phyloP scores from a whole-genome alignment of 108 stramenopile species.

The Aureococcus anophagefferens region DNA sequence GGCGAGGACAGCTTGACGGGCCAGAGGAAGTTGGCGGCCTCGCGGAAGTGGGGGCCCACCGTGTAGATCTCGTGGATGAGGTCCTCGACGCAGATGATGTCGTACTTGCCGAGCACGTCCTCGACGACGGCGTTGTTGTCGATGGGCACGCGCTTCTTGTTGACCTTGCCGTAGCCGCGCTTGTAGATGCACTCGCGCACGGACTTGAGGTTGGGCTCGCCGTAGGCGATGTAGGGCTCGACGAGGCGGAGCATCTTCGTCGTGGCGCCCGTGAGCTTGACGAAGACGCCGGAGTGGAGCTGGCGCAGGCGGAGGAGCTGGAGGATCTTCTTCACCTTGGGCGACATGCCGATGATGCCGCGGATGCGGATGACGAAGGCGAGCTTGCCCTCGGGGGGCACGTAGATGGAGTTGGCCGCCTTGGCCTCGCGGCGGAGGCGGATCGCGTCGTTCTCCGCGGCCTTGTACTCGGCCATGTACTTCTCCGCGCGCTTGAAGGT shows the following conservation, averaged over 20 bases:
- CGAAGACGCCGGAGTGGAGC: conserved; percentile 98
- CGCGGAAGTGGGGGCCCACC: conserved; percentile 96
- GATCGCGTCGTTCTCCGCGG: conserved; percentile 66
- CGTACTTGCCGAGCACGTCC: conserved; percentile 66
- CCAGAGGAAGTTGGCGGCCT: conserved; percentile 99
- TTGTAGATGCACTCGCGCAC: conserved; percentile 94
- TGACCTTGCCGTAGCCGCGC: conserved; percentile 98
- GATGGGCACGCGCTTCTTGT: conserved; percentile 92
- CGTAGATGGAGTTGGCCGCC: conserved; percentile 85
- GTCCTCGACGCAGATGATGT: conserved; percentile 81
- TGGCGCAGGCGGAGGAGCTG: conserved; percentile 98
- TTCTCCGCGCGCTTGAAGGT: conserved; percentile 72
- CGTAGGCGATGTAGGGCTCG: conserved; percentile 97
- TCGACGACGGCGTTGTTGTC: conserved; percentile 85
- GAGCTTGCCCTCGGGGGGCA: conserved; percentile 91
- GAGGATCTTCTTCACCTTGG: conserved; percentile 99
- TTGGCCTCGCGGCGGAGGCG: conserved; percentile 93
- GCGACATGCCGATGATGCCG: conserved; percentile 98
- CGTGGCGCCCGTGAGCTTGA: conserved; percentile 96
- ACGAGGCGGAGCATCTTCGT: conserved; percentile 97
- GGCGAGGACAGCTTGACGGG: conserved; percentile 98
- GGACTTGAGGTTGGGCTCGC: conserved; percentile 88
- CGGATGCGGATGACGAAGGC: conserved; percentile 93
- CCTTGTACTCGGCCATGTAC: conserved; percentile 86
- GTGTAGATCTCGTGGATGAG: conserved; percentile 92